Base-by-base conservation (phyloP, 805 yeast genomes). In the Candida taoyuanica region DNA sequence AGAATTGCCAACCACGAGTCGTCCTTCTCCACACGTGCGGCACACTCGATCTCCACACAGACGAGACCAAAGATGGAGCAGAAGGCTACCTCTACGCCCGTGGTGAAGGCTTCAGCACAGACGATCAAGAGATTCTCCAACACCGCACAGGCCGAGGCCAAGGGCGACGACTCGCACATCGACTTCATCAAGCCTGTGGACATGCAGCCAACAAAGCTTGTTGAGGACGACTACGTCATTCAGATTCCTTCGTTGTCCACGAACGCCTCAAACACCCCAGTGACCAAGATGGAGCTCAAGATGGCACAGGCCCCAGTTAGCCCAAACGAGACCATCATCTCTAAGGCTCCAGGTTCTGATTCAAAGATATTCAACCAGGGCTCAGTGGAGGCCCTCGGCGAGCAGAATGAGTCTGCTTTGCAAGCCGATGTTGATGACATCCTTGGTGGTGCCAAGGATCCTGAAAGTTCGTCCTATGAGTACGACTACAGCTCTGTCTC, bases 141-240 rank as follows among this genome's bases (percentile, higher is more conserved):
- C n/a, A 40, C 64, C 1, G 11, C 55, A 1, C 39, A 42, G 15
- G 39, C 26, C 3, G 29, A 39, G 6, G 76, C 78, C 25, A 78
- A 78, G 52, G 78, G 78, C 35, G 83, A 77, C 48, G 38, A 60
- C 5, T 76, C 82, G 7, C 71, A 76, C 28, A 77, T 78, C 44
- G 85, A 78, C 53, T 71, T 70, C 31, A 76, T 62, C 59, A 71
- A 65, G 48, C 58, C 59, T 4, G 53, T 54, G 25, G 59, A 59
- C 37, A 37, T 53, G 25, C 30, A 43, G 56, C 71, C 31, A 66
- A 64, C 50, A 57, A 71, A 24, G 63, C 70, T 35, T 56, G 73
- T 54, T 56, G 66, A 50, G 66, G 73, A 54, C 65, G 78, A 76
- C 67, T 73, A 60, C 34, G 53, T 55, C 8, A 62, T 68, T 42